Base-by-base conservation (phyloP, 1,139 yeast species). In the Chernovozyma aurita region DNA sequence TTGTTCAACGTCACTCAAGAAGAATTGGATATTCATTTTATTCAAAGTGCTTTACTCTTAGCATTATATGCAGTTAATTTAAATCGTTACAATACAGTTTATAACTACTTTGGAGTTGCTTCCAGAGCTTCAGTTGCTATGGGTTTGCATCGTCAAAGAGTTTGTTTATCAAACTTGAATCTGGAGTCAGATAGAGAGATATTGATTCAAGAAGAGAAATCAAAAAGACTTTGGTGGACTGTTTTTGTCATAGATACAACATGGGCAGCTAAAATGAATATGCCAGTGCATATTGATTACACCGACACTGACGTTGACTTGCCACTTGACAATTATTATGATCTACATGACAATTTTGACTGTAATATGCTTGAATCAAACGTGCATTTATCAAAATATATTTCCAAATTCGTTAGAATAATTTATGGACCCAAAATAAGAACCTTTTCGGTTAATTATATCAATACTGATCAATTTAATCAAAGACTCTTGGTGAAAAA, bases 171-270 rank as follows among this genome's bases (percentile, higher is more conserved):
- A 3, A 45, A 39, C n/a, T 24, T 20, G 7, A 8, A 29, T 17
- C 20, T 6, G 4, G n/a, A 21, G 4, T 30, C 24, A 18, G 18
- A 18, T 11, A 8, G 55, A 17, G 35, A 38, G 9, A 15, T 43
- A 4, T 33, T 36, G 28, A 21, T 28, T 9, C 15, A 29, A 24
- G 14, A 44, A 42, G 77, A 74, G 37, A 67, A 65, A 39, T 50
- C 66, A 11, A 70, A 73, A 46, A 56, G 77, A 28, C 48, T 73
- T 9, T 75, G 79, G 78, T 75, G 80, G 80, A 63, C 78, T 4
- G 64, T 71, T 4, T 73, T 69, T 46, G 64, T 72, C 5, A 61
- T 72, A 42, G 78, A 73, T 46, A 65, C 70, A 13, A 59, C 69
- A 11, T 74, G 78, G 71, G 66, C 76, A 3, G 65, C 78, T 2